Evolutionary conservation across 306 rosid genomes (phyloP), one percentile per base, ranked within the genome.

Genomic region (Rosa lucieae): DNA sequence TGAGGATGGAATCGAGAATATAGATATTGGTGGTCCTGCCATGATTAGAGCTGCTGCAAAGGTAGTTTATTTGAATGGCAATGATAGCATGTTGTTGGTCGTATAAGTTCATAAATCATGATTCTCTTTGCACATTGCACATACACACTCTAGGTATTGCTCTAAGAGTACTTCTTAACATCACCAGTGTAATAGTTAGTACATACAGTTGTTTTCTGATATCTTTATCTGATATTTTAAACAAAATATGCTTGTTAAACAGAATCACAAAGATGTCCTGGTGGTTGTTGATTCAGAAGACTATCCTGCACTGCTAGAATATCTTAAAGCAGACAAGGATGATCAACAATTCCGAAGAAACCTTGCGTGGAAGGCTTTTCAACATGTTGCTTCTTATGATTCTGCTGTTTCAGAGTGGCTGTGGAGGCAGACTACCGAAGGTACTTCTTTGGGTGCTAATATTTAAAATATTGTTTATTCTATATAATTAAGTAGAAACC

Each of bases 21-120:
- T 95, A 83, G 98, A 95, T 85, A 95, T 92, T 78, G 99, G 99
- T 80, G 98, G 99, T 80, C 96, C 98, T 11, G 90, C 97, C 52
- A 91, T 95, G 99, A 93, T 95, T 58, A 89, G 98, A 85, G 99
- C 97, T 17, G 99, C 97, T 82, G 98, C 97, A 49, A 95, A 95
- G 98, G 99, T 95, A 80, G 80, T 79, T 80, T 79, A 29, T 55
- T 77, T 78, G 59, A 68, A 66, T 79, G 53, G 39, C 43, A 52
- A 5, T 42, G 66, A 40, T 49, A 47, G 21, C 32, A 53, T 23
- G 67, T 8, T 82, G 23, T 40, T 76, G 14, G 73, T 68, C 13
- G 20, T 20, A 70, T 70, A 78, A 75, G 74, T 55, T n/a, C 71
- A 47, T 59, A 69, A 32, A 4, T 37, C 21, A 2, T 56, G 52